A percentile compares a stretch with the other conserved stretches of the same genome.
These are phyloP conservation scores for Spergularia bocconei DNA, from an alignment of 148 eudicot genomes.

Conservation along the genomic window DNA sequence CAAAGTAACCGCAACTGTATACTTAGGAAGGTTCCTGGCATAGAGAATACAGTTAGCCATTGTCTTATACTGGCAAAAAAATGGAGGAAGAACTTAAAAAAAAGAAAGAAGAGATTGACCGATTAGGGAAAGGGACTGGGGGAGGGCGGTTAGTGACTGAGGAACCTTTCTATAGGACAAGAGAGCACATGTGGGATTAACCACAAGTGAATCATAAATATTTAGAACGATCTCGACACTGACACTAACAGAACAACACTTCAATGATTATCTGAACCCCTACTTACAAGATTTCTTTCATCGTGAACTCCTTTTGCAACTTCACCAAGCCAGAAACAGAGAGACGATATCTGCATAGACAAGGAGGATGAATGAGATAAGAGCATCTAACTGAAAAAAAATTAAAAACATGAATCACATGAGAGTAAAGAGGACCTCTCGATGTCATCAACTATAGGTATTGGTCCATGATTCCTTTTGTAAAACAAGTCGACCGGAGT, in stretches of 20 bases:
- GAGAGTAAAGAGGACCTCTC: slow-evolving; percentile 45
- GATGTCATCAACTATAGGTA: slow-evolving; percentile 80
- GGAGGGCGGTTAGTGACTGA: not conserved
- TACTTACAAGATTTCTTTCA: slow-evolving; percentile 79
- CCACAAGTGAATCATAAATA: not conserved
- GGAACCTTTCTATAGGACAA: not conserved
- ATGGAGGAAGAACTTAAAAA: not conserved
- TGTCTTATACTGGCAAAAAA: not conserved
- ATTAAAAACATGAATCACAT: not conserved
- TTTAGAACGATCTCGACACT: not conserved
- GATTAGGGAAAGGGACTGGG: not conserved
- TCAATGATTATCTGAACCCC: not conserved
- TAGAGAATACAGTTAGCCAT: slow-evolving; percentile 8
- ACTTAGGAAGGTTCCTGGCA: slow-evolving; percentile 79
- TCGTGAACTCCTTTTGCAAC: slow-evolving; percentile 51
- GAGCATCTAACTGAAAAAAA: slow-evolving; percentile 2
- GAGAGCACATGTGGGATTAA: not conserved
- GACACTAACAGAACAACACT: not conserved
- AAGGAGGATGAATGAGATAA: slow-evolving; percentile 9
- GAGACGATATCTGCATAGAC: slow-evolving; percentile 56
- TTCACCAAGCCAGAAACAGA: slow-evolving; percentile 56
- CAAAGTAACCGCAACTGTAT: slow-evolving; percentile 72
- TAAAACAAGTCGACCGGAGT: slow-evolving; percentile 92
- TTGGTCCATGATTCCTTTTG: slow-evolving; percentile 96
- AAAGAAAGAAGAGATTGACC: not conserved